phyloP scores from a whole-genome alignment of 805 yeast genomes.

The Clavispora asparagi region DNA sequence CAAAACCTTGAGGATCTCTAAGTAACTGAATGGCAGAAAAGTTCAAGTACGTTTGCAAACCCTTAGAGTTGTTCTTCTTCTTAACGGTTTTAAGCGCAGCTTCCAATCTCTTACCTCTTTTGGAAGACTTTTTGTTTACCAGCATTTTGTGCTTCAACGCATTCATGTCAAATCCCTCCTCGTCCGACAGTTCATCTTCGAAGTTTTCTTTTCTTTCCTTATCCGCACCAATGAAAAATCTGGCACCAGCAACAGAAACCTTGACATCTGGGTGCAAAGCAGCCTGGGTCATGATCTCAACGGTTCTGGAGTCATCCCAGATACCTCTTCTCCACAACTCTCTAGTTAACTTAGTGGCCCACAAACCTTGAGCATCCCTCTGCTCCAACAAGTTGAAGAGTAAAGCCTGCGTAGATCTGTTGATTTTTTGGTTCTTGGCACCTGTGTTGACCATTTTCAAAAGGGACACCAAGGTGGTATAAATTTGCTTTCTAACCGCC shows the following conservation, averaged over 20 bases:
- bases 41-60: constrained; percentile 67
- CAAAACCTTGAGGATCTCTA: constrained; percentile 97
- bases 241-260: constrained; percentile 84
- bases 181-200: constrained; percentile 67
- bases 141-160: constrained; percentile 75
- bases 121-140: constrained; percentile 76
- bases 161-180: constrained; percentile 65
- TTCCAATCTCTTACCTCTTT: constrained; percentile 76
- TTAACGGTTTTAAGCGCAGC: constrained; percentile 64
- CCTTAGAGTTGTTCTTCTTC: constrained; percentile 48
- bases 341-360: constrained; percentile 94
- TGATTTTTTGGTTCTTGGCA: constrained; percentile 84
- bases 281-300: constrained; percentile 97
- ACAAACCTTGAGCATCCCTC: constrained; percentile 72
- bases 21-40: constrained; percentile 92
- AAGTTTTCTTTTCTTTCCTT: constrained; percentile 83
- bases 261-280: constrained; percentile 83
- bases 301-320: constrained; percentile 96
- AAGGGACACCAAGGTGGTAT: constrained; percentile 69
- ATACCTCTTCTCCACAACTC: constrained; percentile 97
- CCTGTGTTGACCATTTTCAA: constrained; percentile 82
- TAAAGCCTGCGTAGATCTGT: constrained; percentile 86
- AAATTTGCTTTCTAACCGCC: constrained; percentile 76
- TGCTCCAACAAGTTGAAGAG: constrained; percentile 82
- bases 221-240: constrained; percentile 92